These are phyloP conservation scores for Silene vulgaris DNA, from an alignment of 179 eudicot species.

Conservation along the genomic window DNA sequence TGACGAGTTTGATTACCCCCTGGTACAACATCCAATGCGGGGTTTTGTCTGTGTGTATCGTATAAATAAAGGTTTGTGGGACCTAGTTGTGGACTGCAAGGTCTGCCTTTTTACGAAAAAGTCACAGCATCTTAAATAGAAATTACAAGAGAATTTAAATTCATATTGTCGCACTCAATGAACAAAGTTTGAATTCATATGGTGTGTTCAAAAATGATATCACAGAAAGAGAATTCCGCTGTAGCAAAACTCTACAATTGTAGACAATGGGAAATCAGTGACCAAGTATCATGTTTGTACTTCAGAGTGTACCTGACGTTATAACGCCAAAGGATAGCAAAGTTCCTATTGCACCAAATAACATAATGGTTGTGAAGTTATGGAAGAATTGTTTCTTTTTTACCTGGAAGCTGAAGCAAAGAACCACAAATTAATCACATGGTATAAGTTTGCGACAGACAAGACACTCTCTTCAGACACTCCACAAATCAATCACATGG, in stretches of 20 bases:
- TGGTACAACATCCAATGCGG: neutral
- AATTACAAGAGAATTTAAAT: neutral
- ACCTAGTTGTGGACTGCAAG: slow-evolving; percentile 5
- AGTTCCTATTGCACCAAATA: slow-evolving; percentile 25
- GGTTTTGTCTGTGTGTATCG: neutral
- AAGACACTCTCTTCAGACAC: too few relatives aligned
- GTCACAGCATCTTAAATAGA: neutral
- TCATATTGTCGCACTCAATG: neutral
- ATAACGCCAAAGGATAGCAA: slow-evolving; percentile 24
- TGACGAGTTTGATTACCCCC: neutral
- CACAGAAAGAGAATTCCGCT: neutral
- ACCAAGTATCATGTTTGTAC: neutral
- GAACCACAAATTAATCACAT: neutral
- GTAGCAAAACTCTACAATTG: neutral
- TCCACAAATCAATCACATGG: too few relatives aligned
- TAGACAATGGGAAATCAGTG: neutral
- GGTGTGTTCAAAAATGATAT: neutral
- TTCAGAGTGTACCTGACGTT: slow-evolving; percentile 16
- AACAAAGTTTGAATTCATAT: neutral
- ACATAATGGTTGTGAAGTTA: slow-evolving; percentile 23
- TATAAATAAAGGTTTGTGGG: neutral
- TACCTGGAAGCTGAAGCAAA: slow-evolving; percentile 23
- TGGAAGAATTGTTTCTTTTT: slow-evolving; percentile 30
- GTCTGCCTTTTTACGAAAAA: neutral
- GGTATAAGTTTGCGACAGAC: neutral